Base-by-base conservation (phyloP, 2,329 filamentous ascomycete genomes). In the Cercospora sp. region DNA sequence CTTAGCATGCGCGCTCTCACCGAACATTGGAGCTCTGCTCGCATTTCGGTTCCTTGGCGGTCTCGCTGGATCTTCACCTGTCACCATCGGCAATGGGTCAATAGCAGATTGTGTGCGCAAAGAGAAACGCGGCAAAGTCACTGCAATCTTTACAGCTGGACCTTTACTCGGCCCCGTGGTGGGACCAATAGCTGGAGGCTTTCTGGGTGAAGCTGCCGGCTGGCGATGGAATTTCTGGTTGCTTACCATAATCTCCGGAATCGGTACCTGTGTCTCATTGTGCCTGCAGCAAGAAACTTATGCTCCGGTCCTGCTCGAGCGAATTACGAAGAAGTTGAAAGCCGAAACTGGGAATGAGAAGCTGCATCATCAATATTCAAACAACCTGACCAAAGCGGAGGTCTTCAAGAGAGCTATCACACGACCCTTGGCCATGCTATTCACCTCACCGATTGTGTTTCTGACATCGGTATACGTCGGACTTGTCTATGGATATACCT, bases 211-310 rank as follows among this genome's bases (percentile, higher is more conserved):
- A 40, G 80, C 79, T 5, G 77, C 78, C 18, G 82, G 82, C 62
- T 91, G 89, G 89, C 86, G 85, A 78, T 90, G 88, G 84, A 86
- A 90, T 1, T 90, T 90, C 76, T 63, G 26, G 42, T n/a, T 51
- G 4, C 75, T 82, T 94, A 10, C 94, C 95, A 75, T 77, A 94
- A 80, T 84, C 51, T 69, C 60, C 9, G 69, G 60, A 23, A 55
- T 69, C 20, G 57, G 36, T 12, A 69, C 79, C 7, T 72, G 82
- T 53, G 61, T 77, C 1, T 72, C 78, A n/a, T 69, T 82, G 33
- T 65, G 81, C 57, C 73, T 83, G 65, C 75, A 80, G 66, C 75
- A 75, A 51, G 84, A 86, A 73, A 84, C 83, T 0, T 85, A 84
- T 72, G 79, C 79, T 2, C 80, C 82, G 0, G 74, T 80, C 3